A percentile compares a stretch with the other conserved stretches of the same genome.
phyloP scores from a whole-genome alignment of 1,284 basidiomycete genomes.

The Trichosporon faecale region DNA sequence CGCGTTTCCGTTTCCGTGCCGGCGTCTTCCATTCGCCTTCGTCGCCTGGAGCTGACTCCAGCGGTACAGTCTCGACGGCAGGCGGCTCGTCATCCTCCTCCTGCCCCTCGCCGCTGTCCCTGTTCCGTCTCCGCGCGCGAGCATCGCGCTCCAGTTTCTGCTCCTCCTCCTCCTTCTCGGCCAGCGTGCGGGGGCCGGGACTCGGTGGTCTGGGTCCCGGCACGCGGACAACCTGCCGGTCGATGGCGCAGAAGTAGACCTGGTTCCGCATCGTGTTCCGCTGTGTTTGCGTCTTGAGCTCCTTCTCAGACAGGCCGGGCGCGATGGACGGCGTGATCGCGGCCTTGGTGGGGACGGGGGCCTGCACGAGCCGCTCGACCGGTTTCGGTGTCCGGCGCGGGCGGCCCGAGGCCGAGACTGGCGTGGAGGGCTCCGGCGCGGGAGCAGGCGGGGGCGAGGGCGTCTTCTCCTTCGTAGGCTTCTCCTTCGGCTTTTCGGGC shows the following conservation, averaged over 20 bases:
- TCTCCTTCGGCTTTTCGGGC: neutral
- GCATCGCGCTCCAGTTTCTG: conserved; percentile 61
- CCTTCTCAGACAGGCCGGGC: conserved; percentile 43
- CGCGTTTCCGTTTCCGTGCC: conserved; percentile 40
- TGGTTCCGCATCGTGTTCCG: conserved; percentile 48
- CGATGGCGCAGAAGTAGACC: conserved; percentile 49
- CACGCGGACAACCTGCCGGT: conserved; percentile 60
- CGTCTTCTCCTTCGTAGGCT: neutral
- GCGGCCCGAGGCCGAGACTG: neutral
- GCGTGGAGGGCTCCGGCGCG: neutral
- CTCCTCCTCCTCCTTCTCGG: conserved; percentile 69
- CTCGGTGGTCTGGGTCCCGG: conserved; percentile 71
- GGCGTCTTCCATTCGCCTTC: conserved; percentile 76
- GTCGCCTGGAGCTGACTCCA: conserved; percentile 53
- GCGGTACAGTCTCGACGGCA: neutral
- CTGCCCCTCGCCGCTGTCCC: conserved; percentile 56
- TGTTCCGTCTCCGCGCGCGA: conserved; percentile 64
- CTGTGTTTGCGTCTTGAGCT: conserved; percentile 42
- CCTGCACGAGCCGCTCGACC: neutral
- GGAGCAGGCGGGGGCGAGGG: neutral
- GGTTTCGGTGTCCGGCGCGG: neutral
- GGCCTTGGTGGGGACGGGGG: neutral
- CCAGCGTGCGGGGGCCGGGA: conserved; percentile 69
- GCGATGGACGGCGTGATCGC: conserved; percentile 20
- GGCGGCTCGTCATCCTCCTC: conserved; percentile 36